phyloP scores from a whole-genome alignment of 441 rosid genomes.

The Populus hybrid region DNA sequence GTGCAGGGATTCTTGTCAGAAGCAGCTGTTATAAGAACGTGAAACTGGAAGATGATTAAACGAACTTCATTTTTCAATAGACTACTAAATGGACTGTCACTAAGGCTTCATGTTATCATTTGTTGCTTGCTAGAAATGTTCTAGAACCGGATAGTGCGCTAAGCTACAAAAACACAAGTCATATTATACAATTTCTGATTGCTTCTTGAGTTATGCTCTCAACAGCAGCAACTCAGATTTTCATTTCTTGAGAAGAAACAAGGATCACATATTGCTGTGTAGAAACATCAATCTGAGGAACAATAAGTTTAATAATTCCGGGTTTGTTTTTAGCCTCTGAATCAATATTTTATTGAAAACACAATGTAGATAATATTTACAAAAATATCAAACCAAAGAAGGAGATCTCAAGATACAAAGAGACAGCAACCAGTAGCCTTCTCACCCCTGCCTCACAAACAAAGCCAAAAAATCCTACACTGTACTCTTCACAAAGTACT shows the following conservation, averaged over 20 bases:
- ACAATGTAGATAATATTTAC: constrained; percentile 29
- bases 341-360: constrained; percentile 12
- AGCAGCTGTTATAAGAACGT: not conserved
- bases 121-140: not conserved
- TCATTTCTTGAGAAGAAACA: not conserved
- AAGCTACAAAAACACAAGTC: too few relatives aligned
- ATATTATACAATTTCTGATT: not conserved
- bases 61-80: too few relatives aligned
- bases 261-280: too few relatives aligned
- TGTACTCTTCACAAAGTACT: constrained; percentile 1
- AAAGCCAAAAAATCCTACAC: constrained; percentile 6
- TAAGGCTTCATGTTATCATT: not conserved
- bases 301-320: not conserved
- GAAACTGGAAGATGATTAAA: not conserved
- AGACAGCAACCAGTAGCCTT: constrained; percentile 14
- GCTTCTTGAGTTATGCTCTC: not conserved
- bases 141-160: not conserved
- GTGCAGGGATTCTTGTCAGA: not conserved
- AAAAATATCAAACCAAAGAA: constrained; percentile 28
- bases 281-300: not conserved
- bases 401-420: constrained; percentile 2
- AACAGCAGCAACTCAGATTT: not conserved
- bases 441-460: constrained; percentile 19
- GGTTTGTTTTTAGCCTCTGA: constrained; percentile 10
- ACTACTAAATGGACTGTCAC: too few relatives aligned